phyloP scores from a whole-genome alignment of 2,329 filamentous ascomycete genomes.

The Paecilomyces fulvus region DNA sequence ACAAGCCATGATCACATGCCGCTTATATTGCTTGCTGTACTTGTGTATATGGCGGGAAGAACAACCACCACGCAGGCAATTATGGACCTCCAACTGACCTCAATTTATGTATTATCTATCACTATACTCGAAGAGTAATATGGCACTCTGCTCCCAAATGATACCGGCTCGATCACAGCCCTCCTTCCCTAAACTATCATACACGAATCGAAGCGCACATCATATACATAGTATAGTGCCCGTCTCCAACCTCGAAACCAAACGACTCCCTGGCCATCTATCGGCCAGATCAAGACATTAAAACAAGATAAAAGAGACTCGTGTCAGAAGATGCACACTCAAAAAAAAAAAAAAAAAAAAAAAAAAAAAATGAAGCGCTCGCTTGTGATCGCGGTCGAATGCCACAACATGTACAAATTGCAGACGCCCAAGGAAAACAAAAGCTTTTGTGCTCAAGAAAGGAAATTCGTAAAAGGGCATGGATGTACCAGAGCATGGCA shows the following conservation, averaged over 20 bases:
- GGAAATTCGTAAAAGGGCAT: conserved; percentile 14
- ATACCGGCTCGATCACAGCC: neutral
- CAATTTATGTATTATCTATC: neutral
- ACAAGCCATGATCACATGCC: neutral
- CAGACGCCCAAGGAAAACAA: conserved; percentile 1
- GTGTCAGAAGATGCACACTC: neutral
- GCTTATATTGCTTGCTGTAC: no score
- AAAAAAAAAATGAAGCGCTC: conserved; percentile 6
- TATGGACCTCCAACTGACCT: neutral
- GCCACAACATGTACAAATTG: neutral
- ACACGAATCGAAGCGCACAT: neutral
- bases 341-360: no score
- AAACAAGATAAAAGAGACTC: neutral
- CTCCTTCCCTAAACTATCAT: neutral
- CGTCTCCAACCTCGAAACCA: neutral
- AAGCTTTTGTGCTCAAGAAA: conserved; percentile 4
- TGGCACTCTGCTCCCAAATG: neutral
- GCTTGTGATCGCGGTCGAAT: neutral
- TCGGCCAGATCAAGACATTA: neutral
- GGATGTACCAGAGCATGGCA: conserved; percentile 3
- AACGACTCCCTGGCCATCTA: neutral
- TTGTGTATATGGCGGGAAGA: no score
- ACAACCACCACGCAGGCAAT: no score
- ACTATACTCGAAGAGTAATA: neutral
- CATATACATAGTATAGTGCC: conserved; percentile 2